Conservation (phyloP, 768 basidiomycete species). For the Termitomyces sp. region DNA sequence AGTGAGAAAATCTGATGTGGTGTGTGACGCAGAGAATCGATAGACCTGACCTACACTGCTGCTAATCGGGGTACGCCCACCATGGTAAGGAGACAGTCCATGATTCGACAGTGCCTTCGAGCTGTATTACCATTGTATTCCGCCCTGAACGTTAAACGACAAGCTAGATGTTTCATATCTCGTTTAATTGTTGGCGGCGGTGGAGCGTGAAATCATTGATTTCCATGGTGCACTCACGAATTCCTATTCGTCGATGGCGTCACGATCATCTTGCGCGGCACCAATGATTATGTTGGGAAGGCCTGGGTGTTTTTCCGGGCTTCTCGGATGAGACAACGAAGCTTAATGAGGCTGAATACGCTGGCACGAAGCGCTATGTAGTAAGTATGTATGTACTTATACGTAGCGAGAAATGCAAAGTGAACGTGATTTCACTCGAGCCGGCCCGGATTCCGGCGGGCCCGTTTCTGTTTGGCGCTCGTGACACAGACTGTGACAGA, state of each 20-base stretch:
- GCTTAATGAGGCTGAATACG: neutral
- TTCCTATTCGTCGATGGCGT: constrained; percentile 52
- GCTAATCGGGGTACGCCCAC: constrained; percentile 77
- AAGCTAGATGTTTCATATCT: constrained; percentile 43
- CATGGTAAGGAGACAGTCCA: constrained; percentile 24
- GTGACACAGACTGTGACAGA: too few species aligned
- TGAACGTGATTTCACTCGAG: too few species aligned
- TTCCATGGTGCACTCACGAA: constrained; percentile 4
- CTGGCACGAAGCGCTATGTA: too few species aligned
- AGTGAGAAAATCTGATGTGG: neutral
- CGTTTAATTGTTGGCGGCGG: neutral
- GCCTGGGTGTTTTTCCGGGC: neutral
- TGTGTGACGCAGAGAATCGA: neutral
- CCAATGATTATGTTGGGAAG: neutral
- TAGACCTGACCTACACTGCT: constrained; percentile 72
- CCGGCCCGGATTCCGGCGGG: too few species aligned
- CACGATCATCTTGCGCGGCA: constrained; percentile 33
- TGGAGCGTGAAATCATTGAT: neutral
- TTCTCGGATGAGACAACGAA: neutral
- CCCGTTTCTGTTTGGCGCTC: too few species aligned
- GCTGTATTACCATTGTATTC: constrained; percentile 84
- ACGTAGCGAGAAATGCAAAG: too few species aligned
- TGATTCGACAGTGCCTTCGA: neutral
- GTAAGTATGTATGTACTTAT: too few species aligned
- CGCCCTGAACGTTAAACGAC: constrained; percentile 85